A percentile compares a stretch with the other conserved stretches of the same genome.
These are phyloP conservation scores for Cucumis sativus DNA, from an alignment of 306 rosid genomes.

Conservation along the genomic window Cucumber_9930_V3 NC_026657.2:25633501-25634000, in stretches of 20 bases:
- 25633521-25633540: not conserved
- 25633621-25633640: not conserved
- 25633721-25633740: not conserved
- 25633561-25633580: not conserved
- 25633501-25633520: not conserved
- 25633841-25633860: slow-evolving; percentile 27
- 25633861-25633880: slow-evolving; percentile 28
- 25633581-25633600: not conserved
- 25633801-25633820: slow-evolving; percentile 40
- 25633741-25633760: not conserved
- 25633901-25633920: slow-evolving; percentile 45
- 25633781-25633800: not conserved
- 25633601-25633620: no score
- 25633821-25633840: slow-evolving; percentile 51
- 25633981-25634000: not conserved
- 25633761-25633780: not conserved
- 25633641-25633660: not conserved
- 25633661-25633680: not conserved
- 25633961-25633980: not conserved
- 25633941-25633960: not conserved
- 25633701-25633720: not conserved
- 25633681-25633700: not conserved
- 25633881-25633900: slow-evolving; percentile 50
- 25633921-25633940: slow-evolving; percentile 29
- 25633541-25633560: not conserved